Base-by-base conservation (phyloP, 1,284 basidiomycete species). In the Athelia sp. region DNA sequence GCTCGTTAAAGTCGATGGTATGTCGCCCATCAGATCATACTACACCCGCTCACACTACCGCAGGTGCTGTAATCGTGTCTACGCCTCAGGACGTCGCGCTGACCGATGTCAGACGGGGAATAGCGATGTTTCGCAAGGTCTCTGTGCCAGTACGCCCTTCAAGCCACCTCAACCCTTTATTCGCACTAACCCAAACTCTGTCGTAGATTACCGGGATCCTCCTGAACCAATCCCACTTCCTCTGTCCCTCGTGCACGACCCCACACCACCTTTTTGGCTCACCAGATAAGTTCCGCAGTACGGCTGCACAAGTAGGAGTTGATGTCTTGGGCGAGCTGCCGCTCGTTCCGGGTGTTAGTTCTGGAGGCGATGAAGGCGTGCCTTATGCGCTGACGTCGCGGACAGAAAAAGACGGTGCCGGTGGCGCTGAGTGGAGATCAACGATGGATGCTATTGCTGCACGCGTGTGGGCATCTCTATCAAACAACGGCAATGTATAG, bases 31-130 rank as follows among this genome's bases (percentile, higher is more conserved):
- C 57, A 21, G 22, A 18, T 23, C 43, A 49, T 22, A n/a, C 13
- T 29, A 4, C 26, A 45, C 38, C 48, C 14, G 14, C 23, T 47
- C 24, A 21, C 15, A 47, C 34, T 43, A 23, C 54, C 18, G 18
- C 52, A 94, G 93, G 92, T 19, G 83, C 90, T 0, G 82, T 98
- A 2, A 91, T 98, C 49, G 89, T 98, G 1, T 95, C 93, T 2
- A 99, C 97, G 3, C 96, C 96, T 0, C 97, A 99, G 65, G 89
- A 97, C 59, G 90, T 99, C 13, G 91, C 96, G 1, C 76, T 99
- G 4, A 77, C 90, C 8, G 96, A 99, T 62, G 93, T 95, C 1
- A 79, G 90, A 46, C 96, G 97, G 59, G 95, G 97, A 0, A 88
- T 98, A 13, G 77, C 86, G 13, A 98, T 98, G 92, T 90, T 98